A percentile compares a stretch with the other conserved stretches of the same genome.
phyloP scores from a whole-genome alignment of 1,139 yeast genomes.

The Ashbya aceris region DNA sequence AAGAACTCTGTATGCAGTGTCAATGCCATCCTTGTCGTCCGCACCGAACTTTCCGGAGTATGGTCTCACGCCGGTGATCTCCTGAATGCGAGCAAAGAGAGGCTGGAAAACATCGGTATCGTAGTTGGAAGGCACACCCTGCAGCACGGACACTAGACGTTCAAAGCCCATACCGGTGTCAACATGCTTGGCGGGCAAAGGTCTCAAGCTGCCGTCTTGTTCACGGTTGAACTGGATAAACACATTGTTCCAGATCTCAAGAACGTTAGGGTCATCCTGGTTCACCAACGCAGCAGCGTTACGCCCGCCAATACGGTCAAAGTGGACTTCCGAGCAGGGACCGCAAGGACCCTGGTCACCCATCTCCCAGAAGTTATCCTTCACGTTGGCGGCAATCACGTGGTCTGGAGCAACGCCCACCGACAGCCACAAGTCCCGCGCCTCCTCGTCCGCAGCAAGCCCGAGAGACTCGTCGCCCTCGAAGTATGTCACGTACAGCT shows the following conservation, averaged over 20 bases:
- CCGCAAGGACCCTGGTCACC: conserved; percentile 99
- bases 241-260: conserved; percentile 96
- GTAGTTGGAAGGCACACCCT: conserved; percentile 82
- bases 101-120: conserved; percentile 97
- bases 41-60: conserved; percentile 88
- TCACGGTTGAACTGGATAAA: conserved; percentile 96
- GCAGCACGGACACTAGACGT: conserved; percentile 88
- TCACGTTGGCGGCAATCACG: conserved; percentile 79
- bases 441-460: conserved; percentile 90
- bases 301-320: conserved; percentile 96
- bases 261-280: conserved; percentile 93
- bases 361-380: conserved; percentile 99
- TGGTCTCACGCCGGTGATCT: conserved; percentile 84
- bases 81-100: conserved; percentile 73
- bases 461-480: conserved; percentile 84
- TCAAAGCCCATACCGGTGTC: conserved; percentile 99
- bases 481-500: conserved; percentile 89
- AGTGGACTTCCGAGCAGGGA: conserved; percentile 96
- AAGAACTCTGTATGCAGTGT: conserved; percentile 94
- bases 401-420: conserved; percentile 90
- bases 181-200: conserved; percentile 87
- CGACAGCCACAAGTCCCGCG: conserved; percentile 74
- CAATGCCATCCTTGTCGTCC: conserved; percentile 89
- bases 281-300: conserved; percentile 86
- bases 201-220: conserved; percentile 66